phyloP scores from a whole-genome alignment of 129 eudicot species.

The Flaveria brownii region DNA sequence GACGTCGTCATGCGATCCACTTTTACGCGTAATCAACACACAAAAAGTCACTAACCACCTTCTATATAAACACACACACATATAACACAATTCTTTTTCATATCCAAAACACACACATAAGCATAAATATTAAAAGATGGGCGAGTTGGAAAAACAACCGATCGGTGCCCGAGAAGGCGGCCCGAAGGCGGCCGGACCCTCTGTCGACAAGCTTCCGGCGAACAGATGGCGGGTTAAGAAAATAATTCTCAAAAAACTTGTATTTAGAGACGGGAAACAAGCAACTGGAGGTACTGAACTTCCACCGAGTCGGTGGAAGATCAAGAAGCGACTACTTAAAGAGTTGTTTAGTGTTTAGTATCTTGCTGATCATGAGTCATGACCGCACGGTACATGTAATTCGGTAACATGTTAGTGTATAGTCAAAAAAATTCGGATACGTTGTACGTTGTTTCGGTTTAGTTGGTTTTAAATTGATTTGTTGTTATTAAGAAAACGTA shows the following conservation, averaged over 20 bases:
- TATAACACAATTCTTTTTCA: neutral
- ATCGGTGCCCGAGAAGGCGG: conserved; percentile 10
- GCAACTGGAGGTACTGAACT: conserved; percentile 8
- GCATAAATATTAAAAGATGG: conserved; percentile 12
- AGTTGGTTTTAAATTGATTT: neutral
- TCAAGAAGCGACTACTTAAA: conserved; percentile 25
- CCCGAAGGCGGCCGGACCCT: conserved; percentile 15
- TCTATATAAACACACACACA: neutral
- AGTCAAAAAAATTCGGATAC: neutral
- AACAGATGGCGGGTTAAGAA: conserved; percentile 30
- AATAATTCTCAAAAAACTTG: conserved; percentile 19
- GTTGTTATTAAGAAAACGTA: too few relatives aligned
- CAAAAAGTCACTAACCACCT: neutral
- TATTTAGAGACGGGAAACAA: conserved; percentile 14
- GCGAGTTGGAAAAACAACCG: conserved; percentile 26
- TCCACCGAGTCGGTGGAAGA: conserved; percentile 20
- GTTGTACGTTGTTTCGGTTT: neutral
- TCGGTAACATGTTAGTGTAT: too few relatives aligned
- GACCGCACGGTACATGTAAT: too few relatives aligned
- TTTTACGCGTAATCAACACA: conserved; percentile 21
- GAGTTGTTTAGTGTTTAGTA: neutral
- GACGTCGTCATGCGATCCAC: conserved; percentile 12
- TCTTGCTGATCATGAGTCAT: too few relatives aligned
- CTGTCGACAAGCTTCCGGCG: conserved; percentile 28
- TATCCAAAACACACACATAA: neutral